Percentiles rank a stretch among this genome's conserved stretches.
These are phyloP conservation scores for Neofusicoccum laricinum DNA, from an alignment of 2,329 filamentous ascomycete species.

Conservation along the genomic window DNA sequence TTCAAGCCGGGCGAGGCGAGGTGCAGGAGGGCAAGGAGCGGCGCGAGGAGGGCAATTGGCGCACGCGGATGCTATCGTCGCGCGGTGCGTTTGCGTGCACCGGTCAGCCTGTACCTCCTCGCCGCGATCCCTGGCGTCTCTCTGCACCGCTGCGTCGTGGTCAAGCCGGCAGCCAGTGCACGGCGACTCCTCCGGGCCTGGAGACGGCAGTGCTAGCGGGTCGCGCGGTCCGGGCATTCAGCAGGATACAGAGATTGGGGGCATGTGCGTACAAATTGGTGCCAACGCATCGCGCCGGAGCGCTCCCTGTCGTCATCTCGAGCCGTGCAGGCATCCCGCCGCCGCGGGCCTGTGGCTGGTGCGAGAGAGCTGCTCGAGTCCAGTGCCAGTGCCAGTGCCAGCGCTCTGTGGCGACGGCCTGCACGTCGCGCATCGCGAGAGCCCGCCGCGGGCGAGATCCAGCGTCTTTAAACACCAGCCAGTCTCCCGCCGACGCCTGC, in stretches of 20 bases:
- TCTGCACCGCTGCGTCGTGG: background rate
- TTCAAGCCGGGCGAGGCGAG: constrained; percentile 1
- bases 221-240: constrained; percentile 10
- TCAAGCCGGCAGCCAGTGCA: constrained; percentile 12
- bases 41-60: background rate
- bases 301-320: constrained; percentile 13
- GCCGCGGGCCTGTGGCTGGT: constrained; percentile 6
- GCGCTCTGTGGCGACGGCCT: background rate
- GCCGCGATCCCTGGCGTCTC: constrained; percentile 12
- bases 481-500: background rate
- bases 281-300: constrained; percentile 12
- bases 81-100: constrained; percentile 8
- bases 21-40: constrained; percentile 10
- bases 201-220: constrained; percentile 12
- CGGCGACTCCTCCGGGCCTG: constrained; percentile 12
- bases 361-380: background rate
- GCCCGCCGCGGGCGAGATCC: background rate
- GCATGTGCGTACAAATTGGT: constrained; percentile 15
- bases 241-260: constrained; percentile 7
- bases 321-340: constrained; percentile 8
- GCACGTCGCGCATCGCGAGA: background rate
- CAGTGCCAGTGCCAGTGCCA: too few species aligned
- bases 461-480: constrained; percentile 10
- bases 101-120: constrained; percentile 12
- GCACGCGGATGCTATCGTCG: background rate